Evolutionary conservation across 129 eudicot species (phyloP), one percentile per base, ranked within the genome.

Genomic region (Flaveria sonorensis): DNA sequence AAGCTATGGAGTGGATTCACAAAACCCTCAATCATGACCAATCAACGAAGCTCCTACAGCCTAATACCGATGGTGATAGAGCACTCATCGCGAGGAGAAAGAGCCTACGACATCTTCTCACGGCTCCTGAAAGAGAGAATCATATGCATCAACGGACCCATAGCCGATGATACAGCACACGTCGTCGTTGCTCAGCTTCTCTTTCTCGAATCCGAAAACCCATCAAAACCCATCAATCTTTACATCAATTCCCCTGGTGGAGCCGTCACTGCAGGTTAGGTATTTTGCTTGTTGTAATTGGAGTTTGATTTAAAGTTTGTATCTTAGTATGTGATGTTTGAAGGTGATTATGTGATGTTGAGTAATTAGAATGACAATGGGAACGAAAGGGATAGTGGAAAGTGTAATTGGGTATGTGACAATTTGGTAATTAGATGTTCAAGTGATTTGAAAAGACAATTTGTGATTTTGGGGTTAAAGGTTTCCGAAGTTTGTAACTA

Each of bases 41-140:
- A 15, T 42, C 68, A 74, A 43, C 70, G 83, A 72, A 68, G 85
- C 18, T 77, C 84, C 2, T 93, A 93, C 90, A 78, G 90, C 26
- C 61, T 93, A 24, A 87, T 93, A 2, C 98, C 98, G 7, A 93
- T 93, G 98, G 98, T 90, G 71, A 93, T 93, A 1, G 98, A 93
- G 81, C 98, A 93, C 77, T 90, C 96, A 0, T 88, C 98, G 5
- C 81, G 98, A 20, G 96, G 96, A 0, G 98, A 93, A 84, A 79
- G 98, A 70, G 98, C 98, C 23, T 93, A 93, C 90, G 98, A 93
- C 73, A 93, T 93, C 70, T 93, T 93, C 86, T 93, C 98, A 7
- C 85, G 98, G 10, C 86, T 93, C 10, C 87, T 93, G 28, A 93
- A 93, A 70, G 96, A 93, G 71, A 81, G 96, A 23, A 90, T 93